These are phyloP conservation scores for Stygiomarasmius scandens DNA, from an alignment of 1,284 basidiomycete species.

Conservation along the genomic window DNA sequence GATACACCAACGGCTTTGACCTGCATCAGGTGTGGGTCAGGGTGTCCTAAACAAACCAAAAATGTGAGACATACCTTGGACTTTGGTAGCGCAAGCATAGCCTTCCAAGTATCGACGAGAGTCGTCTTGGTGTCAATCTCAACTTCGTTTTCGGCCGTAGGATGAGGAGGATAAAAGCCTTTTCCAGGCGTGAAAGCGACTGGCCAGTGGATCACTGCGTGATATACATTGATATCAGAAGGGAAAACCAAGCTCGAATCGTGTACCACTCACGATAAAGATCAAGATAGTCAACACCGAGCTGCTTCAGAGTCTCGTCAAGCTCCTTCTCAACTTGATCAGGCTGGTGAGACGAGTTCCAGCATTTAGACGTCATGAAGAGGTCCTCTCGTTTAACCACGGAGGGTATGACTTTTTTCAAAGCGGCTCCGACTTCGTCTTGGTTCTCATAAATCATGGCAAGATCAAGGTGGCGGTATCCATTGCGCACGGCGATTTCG, in stretches of 20 bases:
- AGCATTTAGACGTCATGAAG: slow-evolving; percentile 83
- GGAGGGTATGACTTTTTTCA: slow-evolving; percentile 77
- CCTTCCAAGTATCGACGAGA: slow-evolving; percentile 80
- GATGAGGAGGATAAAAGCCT: slow-evolving; percentile 57
- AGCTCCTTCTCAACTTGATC: slow-evolving; percentile 72
- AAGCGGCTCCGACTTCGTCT: slow-evolving; percentile 69
- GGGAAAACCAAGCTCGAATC: background rate
- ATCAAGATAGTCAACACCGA: slow-evolving; percentile 79
- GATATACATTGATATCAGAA: background rate
- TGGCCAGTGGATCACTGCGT: slow-evolving; percentile 85
- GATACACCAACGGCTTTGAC: slow-evolving; percentile 65
- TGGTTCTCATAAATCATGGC: slow-evolving; percentile 77
- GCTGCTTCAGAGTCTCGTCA: slow-evolving; percentile 70
- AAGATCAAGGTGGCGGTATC: slow-evolving; percentile 82
- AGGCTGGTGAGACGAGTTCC: slow-evolving; percentile 71
- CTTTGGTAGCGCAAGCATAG: slow-evolving; percentile 64
- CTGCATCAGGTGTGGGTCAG: slow-evolving; percentile 42
- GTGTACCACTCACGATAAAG: slow-evolving; percentile 58
- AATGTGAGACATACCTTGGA: slow-evolving; percentile 32
- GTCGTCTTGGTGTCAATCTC: slow-evolving; percentile 63
- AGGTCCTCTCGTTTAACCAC: slow-evolving; percentile 82
- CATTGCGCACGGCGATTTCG: slow-evolving; percentile 68
- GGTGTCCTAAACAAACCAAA: background rate
- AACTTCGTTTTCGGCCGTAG: slow-evolving; percentile 45
- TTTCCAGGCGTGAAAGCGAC: slow-evolving; percentile 72